These are phyloP conservation scores for Rhizoctonia solani DNA, from an alignment of 1,284 basidiomycete species.

Conservation along the genomic window DNA sequence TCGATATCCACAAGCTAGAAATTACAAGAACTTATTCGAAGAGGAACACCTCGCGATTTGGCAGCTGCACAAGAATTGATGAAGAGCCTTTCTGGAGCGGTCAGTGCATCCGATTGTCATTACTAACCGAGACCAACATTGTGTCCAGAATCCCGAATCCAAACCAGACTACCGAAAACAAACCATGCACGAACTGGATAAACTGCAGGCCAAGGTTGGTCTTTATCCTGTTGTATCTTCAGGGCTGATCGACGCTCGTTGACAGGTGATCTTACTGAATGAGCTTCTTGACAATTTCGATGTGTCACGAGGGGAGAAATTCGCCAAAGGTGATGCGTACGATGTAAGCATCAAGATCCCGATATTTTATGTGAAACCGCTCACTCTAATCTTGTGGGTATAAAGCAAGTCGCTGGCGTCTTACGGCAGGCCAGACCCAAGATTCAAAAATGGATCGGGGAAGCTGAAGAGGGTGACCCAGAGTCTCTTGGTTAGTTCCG, in stretches of 20 bases:
- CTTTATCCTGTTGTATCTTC: not conserved
- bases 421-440: conserved; percentile 86
- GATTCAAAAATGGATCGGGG: conserved; percentile 98
- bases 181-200: conserved; percentile 87
- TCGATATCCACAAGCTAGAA: conserved; percentile 55
- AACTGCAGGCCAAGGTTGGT: conserved; percentile 79
- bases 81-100: conserved; percentile 92
- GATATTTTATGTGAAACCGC: conserved; percentile 2
- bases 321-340: conserved; percentile 90
- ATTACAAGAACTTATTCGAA: conserved; percentile 94
- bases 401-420: conserved; percentile 86
- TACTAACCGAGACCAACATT: not conserved
- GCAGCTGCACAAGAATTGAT: conserved; percentile 97
- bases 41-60: conserved; percentile 94
- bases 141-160: conserved; percentile 75
- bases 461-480: conserved; percentile 81
- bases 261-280: conserved; percentile 80
- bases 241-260: not conserved
- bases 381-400: not conserved
- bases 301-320: conserved; percentile 64
- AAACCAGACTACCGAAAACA: conserved; percentile 93
- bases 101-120: conserved; percentile 41
- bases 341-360: conserved; percentile 60
- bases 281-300: conserved; percentile 97
- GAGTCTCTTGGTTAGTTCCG: conserved; percentile 76